phyloP scores from a whole-genome alignment of 768 basidiomycete species.

The Cubamyces lactineus region DNA sequence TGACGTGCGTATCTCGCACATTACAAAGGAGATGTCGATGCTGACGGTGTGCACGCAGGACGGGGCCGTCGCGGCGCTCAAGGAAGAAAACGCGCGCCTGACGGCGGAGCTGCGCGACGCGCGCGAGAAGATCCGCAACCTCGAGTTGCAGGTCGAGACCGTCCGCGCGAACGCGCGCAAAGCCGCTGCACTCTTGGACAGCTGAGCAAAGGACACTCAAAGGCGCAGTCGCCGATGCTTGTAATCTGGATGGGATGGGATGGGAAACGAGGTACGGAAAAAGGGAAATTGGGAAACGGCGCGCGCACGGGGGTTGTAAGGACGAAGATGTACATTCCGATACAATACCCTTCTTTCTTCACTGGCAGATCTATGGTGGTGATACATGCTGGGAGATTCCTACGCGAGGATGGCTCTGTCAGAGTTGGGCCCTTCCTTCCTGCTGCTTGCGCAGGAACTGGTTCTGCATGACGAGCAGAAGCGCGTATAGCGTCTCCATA shows the following conservation, averaged over 20 bases:
- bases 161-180: constrained; percentile 75
- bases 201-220: constrained; percentile 11
- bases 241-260: background rate
- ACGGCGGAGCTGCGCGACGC: constrained; percentile 74
- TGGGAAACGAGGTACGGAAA: too few species aligned
- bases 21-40: too few species aligned
- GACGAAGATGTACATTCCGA: background rate
- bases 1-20: constrained; percentile 19
- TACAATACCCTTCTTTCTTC: background rate
- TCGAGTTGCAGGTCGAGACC: constrained; percentile 82
- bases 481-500: constrained; percentile 62
- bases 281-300: background rate
- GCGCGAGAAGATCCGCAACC: constrained; percentile 76
- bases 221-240: background rate
- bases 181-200: constrained; percentile 64
- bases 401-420: background rate
- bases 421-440: constrained; percentile 3
- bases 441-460: constrained; percentile 47
- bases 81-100: constrained; percentile 65
- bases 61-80: constrained; percentile 34
- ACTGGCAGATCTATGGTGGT: background rate
- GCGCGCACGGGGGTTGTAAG: background rate
- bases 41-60: constrained; percentile 11
- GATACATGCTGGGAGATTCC: background rate
- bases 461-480: constrained; percentile 63